Percentiles rank a stretch among this genome's conserved stretches.
Conservation (phyloP, 352 stramenopile species). For the Lagenidium giganteum region DNA sequence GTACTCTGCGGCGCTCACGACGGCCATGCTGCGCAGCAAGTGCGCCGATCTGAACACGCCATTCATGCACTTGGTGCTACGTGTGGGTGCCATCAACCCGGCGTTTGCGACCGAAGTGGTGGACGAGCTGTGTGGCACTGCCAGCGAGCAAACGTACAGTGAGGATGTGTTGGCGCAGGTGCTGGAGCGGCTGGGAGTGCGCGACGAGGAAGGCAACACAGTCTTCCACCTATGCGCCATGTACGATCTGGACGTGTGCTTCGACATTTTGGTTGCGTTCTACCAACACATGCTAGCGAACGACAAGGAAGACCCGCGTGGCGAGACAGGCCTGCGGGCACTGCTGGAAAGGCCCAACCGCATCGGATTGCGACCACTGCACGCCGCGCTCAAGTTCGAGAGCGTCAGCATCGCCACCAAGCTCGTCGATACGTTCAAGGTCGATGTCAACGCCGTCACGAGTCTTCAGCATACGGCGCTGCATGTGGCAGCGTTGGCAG, state of each 20-base stretch:
- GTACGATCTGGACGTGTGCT: constrained; percentile 39
- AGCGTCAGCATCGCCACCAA: constrained; percentile 17
- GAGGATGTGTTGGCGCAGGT: constrained; percentile 42
- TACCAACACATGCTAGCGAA: too few relatives aligned
- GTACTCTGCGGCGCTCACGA: constrained; percentile 61
- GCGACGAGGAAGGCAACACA: constrained; percentile 72
- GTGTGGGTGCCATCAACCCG: constrained; percentile 53
- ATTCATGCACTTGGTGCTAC: constrained; percentile 64
- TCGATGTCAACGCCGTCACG: constrained; percentile 41
- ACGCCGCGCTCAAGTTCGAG: constrained; percentile 65
- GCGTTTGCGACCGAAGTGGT: constrained; percentile 36
- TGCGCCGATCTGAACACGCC: constrained; percentile 56
- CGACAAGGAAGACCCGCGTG: constrained; percentile 15
- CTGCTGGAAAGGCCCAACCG: constrained; percentile 58
- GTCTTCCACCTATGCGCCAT: constrained; percentile 78
- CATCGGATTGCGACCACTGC: constrained; percentile 54
- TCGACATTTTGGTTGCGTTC: constrained; percentile 44
- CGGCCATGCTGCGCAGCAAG: constrained; percentile 62
- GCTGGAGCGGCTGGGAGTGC: constrained; percentile 38
- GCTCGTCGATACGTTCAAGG: constrained; percentile 31
- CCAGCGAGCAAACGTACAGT: not conserved
- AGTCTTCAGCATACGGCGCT: constrained; percentile 55
- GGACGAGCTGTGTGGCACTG: constrained; percentile 25
- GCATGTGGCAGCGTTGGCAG: constrained; percentile 57
- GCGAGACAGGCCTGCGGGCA: constrained; percentile 9